Conservation (phyloP, 306 rosid genomes). For the Senna tora region DNA sequence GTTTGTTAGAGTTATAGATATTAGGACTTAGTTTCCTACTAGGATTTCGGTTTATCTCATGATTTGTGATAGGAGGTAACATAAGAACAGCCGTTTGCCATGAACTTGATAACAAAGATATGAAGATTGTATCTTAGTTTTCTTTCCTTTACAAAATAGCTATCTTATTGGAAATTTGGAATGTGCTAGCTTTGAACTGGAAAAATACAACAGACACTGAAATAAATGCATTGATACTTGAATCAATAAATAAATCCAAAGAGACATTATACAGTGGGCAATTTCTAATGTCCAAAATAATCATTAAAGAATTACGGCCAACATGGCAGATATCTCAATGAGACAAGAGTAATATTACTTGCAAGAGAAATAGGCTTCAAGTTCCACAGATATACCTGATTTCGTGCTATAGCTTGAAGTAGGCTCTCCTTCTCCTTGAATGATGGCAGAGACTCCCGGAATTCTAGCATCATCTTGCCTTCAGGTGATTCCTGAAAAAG, state of each 20-base stretch:
- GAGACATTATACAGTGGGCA: not conserved
- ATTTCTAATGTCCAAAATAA: conserved; percentile 21
- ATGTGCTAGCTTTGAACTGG: no score
- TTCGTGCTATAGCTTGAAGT: conserved; percentile 70
- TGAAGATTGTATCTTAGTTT: no score
- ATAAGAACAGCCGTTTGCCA: no score
- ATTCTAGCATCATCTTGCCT: conserved; percentile 79
- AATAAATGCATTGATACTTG: not conserved
- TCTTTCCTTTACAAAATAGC: no score
- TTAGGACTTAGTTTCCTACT: no score
- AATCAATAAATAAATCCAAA: not conserved
- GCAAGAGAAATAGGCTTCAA: conserved; percentile 16
- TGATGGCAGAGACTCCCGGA: conserved; percentile 83
- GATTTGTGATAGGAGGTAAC: no score
- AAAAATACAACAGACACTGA: no score
- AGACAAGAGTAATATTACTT: conserved; percentile 7
- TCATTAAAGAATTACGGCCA: conserved; percentile 12
- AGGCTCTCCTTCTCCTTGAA: conserved; percentile 80
- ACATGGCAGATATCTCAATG: conserved; percentile 24
- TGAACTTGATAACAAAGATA: no score
- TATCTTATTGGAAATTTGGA: no score
- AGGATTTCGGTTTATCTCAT: no score
- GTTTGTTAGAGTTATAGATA: no score
- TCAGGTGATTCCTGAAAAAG: conserved; percentile 72
- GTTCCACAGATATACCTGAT: conserved; percentile 63